A percentile compares a stretch with the other conserved stretches of the same genome.
Conservation (phyloP, 768 basidiomycete genomes). For the Termitomyces sp. region DNA sequence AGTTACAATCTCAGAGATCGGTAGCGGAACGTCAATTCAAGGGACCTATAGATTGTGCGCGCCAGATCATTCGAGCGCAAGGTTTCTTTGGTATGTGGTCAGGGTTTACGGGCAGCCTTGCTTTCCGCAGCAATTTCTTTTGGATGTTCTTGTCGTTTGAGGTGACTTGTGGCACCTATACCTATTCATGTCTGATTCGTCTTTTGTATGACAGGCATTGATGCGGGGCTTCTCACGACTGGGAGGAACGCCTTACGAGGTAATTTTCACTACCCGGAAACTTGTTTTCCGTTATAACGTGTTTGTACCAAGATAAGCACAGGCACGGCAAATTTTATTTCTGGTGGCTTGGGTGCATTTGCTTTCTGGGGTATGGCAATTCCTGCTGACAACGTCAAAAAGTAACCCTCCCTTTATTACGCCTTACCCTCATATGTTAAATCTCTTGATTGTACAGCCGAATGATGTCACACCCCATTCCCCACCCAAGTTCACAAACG, state of each 20-base stretch:
- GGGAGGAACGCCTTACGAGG: slow-evolving; percentile 58
- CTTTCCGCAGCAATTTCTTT: slow-evolving; percentile 71
- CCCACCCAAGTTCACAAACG: slow-evolving; percentile 33
- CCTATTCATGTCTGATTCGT: slow-evolving; percentile 15
- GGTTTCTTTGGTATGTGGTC: slow-evolving; percentile 69
- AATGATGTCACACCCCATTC: slow-evolving; percentile 58
- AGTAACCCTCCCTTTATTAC: slow-evolving; percentile 36
- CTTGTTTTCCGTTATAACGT: not conserved
- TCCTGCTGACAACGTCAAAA: slow-evolving; percentile 80
- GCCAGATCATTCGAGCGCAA: slow-evolving; percentile 56
- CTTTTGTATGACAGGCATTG: slow-evolving; percentile 33
- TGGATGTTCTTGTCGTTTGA: slow-evolving; percentile 77
- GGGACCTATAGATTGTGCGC: slow-evolving; percentile 61
- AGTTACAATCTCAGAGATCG: slow-evolving; percentile 55
- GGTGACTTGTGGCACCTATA: slow-evolving; percentile 24
- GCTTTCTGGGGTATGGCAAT: slow-evolving; percentile 66
- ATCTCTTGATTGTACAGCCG: slow-evolving; percentile 34
- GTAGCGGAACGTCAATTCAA: slow-evolving; percentile 52
- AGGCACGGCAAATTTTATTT: slow-evolving; percentile 56
- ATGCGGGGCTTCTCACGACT: slow-evolving; percentile 56
- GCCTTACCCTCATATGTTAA: slow-evolving; percentile 7
- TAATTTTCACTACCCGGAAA: slow-evolving; percentile 19
- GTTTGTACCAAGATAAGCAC: slow-evolving; percentile 46
- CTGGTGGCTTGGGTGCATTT: slow-evolving; percentile 60
- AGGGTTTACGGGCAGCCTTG: slow-evolving; percentile 68